Conservation (phyloP, 768 basidiomycete genomes). For the Suillus subluteus region DNA sequence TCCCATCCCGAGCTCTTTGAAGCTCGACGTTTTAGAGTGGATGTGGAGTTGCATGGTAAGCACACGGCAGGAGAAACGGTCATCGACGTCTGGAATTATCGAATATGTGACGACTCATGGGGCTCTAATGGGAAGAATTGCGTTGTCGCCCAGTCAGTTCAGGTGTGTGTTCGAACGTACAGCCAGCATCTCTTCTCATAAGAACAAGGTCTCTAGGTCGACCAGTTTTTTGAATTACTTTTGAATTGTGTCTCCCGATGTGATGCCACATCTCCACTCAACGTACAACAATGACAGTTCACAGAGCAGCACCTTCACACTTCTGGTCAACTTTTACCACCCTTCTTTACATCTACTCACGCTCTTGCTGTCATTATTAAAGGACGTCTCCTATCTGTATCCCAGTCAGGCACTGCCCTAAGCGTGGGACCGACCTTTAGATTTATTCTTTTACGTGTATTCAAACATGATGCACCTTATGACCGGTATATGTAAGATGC, state of each 20-base stretch:
- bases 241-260: conserved; percentile 60
- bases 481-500: not conserved
- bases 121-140: conserved; percentile 78
- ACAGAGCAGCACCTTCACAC: not conserved
- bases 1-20: conserved; percentile 69
- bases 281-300: conserved; percentile 28
- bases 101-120: conserved; percentile 66
- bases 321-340: not conserved
- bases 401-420: not conserved
- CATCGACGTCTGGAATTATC: conserved; percentile 76
- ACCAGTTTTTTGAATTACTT: conserved; percentile 66
- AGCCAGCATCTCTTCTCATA: conserved; percentile 8
- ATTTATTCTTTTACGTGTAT: not conserved
- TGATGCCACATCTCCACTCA: conserved; percentile 65
- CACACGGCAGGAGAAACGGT: conserved; percentile 79
- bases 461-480: not conserved
- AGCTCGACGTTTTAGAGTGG: conserved; percentile 70
- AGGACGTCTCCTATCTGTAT: not conserved
- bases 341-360: not conserved
- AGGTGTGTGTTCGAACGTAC: conserved; percentile 49
- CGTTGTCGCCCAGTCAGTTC: conserved; percentile 62
- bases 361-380: not conserved
- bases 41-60: conserved; percentile 73
- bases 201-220: conserved; percentile 45
- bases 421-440: too few species aligned